Conservation (phyloP, 129 eudicot genomes). For the Apium graveolens region DNA sequence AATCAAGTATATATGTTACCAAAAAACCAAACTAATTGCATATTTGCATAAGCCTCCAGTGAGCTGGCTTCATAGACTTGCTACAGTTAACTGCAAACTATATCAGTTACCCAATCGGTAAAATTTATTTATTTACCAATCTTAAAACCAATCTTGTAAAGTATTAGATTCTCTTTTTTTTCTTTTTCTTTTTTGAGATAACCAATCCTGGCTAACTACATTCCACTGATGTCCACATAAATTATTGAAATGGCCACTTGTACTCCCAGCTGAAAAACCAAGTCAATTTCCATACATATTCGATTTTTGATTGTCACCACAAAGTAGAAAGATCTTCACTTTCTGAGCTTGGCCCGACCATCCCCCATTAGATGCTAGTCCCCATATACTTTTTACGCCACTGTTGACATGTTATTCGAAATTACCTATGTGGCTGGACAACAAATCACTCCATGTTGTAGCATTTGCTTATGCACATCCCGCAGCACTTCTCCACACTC, state of each 20-base stretch:
- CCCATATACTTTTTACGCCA: background rate
- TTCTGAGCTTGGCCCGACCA: background rate
- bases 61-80: background rate
- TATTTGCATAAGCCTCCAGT: background rate
- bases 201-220: background rate
- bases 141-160: background rate
- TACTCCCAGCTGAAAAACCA: background rate
- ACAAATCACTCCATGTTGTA: background rate
- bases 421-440: constrained; percentile 17
- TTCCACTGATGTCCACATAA: background rate
- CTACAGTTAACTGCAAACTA: background rate
- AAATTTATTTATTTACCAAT: background rate
- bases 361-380: background rate
- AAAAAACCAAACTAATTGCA: background rate
- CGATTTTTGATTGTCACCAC: background rate
- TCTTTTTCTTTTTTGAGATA: background rate
- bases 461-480: constrained; percentile 14
- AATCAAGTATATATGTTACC: too few species aligned
- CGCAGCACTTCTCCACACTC: constrained; percentile 30
- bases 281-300: background rate
- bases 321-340: background rate
- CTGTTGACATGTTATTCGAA: constrained; percentile 12
- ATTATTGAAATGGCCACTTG: background rate
- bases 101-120: background rate
- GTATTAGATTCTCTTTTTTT: background rate